phyloP scores from a whole-genome alignment of 2,329 filamentous ascomycete genomes.

The Fusarium buxicola region DNA sequence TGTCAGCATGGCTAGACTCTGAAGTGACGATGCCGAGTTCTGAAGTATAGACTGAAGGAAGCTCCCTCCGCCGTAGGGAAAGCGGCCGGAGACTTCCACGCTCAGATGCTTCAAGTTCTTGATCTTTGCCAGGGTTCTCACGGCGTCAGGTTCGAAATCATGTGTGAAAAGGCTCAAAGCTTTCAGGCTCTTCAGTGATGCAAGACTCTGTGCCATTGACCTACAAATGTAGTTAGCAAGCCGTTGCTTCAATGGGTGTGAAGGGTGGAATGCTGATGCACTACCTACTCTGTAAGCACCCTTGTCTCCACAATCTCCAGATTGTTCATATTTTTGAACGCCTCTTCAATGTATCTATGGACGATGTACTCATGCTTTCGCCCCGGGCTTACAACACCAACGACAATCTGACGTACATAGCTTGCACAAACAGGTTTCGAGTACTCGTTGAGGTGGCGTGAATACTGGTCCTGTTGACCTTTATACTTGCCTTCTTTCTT shows the following conservation, averaged over 20 bases:
- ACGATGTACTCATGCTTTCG: slow-evolving; percentile 27
- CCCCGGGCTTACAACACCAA: slow-evolving; percentile 15
- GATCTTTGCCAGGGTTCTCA: slow-evolving; percentile 4
- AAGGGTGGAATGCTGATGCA: rapidly evolving
- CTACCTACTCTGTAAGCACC: slow-evolving; percentile 23
- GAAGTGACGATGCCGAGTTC: slow-evolving; percentile 35
- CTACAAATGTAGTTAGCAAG: slow-evolving; percentile 16
- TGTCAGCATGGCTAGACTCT: neutral
- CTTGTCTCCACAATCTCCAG: slow-evolving; percentile 29
- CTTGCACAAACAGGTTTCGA: slow-evolving; percentile 14
- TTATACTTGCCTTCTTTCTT: slow-evolving; percentile 32
- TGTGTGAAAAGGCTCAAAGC: slow-evolving; percentile 15
- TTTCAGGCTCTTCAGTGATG: slow-evolving; percentile 17
- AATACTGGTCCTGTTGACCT: slow-evolving; percentile 30
- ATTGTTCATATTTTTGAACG: slow-evolving; percentile 21
- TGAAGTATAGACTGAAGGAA: neutral
- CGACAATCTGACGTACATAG: slow-evolving; percentile 17
- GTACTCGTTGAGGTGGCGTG: slow-evolving; percentile 1
- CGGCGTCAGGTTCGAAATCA: neutral
- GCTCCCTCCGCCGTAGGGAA: neutral
- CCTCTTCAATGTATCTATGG: slow-evolving; percentile 34
- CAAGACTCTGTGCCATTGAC: slow-evolving; percentile 20
- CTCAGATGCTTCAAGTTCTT: slow-evolving; percentile 31
- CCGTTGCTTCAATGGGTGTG: too few species aligned
- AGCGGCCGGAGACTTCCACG: slow-evolving; percentile 1